Evolutionary conservation across 108 stramenopile genomes (phyloP), one percentile per base, ranked within the genome.

Genomic region (Pinguiococcus pyrenoidosus): DNA sequence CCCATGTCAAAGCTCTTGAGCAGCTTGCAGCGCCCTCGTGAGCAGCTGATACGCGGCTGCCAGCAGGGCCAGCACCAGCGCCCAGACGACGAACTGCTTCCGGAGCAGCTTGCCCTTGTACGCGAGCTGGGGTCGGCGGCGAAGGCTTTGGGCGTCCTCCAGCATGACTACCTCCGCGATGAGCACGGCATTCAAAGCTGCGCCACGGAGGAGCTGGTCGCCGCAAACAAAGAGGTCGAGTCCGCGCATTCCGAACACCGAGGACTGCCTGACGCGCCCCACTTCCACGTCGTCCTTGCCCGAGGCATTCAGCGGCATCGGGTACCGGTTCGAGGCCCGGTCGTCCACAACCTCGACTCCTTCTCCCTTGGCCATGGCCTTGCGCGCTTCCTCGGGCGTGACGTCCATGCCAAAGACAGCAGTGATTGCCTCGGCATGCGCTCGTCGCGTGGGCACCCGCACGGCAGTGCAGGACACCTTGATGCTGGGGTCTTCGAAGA

Each of bases 201-300:
- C 93, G 35, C 93, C 93, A 39, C 93, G 78, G 44, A 95, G 68
- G 25, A 95, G 78, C 73, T 95, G 93, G 69, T 96, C 95, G 13
- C 95, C 95, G 46, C 76, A 78, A n/a, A 96, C 91, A 59, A 96
- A 96, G 55, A 96, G 73, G 69, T 96, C 95, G 26, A 96, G 54
- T 25, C 91, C 95, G n/a, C n/a, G n/a, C n/a, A n/a, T n/a, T n/a
- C 21, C 46, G 20, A 46, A 46, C 14, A 46, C 21, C 46, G 18
- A 29, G 20, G 29, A 32, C 40, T 63, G 42, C 8, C 62, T 13
- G 46, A 63, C 32, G 29, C 62, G 42, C 6, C 61, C 60, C 0
- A 68, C 67, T 2, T 34, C n/a, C 5, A 61, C 46, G 32, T 68
- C 61, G 18, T 60, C 60, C 24, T 52, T n/a, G 21, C 32, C 32